phyloP scores from a whole-genome alignment of 2,329 filamentous ascomycete species.

The Paecilomyces sp. region DNA sequence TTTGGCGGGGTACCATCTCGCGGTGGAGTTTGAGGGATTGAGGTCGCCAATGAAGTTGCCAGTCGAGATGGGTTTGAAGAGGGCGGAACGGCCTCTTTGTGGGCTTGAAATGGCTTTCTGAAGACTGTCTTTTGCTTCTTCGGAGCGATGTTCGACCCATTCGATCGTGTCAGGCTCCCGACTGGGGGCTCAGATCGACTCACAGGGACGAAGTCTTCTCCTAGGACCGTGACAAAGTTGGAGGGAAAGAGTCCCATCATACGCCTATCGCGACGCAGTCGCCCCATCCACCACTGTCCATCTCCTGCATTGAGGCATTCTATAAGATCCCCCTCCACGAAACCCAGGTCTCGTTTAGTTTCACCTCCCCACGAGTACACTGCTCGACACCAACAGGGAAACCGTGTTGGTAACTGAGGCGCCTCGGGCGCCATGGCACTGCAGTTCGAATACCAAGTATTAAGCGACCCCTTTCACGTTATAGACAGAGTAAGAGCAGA shows the following conservation, averaged over 20 bases:
- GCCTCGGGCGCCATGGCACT: slow-evolving; percentile 38
- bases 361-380: slow-evolving; percentile 93
- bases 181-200: slow-evolving; percentile 46
- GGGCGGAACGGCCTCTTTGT: slow-evolving; percentile 42
- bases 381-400: slow-evolving; percentile 86
- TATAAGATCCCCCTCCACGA: slow-evolving; percentile 95
- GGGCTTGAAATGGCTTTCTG: slow-evolving; percentile 59
- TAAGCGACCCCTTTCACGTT: background rate
- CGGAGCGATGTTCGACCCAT: slow-evolving; percentile 42
- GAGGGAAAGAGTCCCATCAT: slow-evolving; percentile 92
- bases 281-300: slow-evolving; percentile 97
- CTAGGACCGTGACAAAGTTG: slow-evolving; percentile 91
- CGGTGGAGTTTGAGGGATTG: slow-evolving; percentile 28
- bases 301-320: slow-evolving; percentile 97
- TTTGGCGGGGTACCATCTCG: slow-evolving; percentile 25
- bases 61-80: slow-evolving; percentile 24
- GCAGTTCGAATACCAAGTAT: background rate
- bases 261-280: slow-evolving; percentile 79
- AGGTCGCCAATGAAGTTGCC: slow-evolving; percentile 29
- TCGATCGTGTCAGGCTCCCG: slow-evolving; percentile 40
- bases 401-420: slow-evolving; percentile 60
- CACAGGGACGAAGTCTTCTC: slow-evolving; percentile 71
- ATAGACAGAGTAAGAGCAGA: slow-evolving; percentile 2
- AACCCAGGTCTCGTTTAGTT: slow-evolving; percentile 90
- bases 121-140: slow-evolving; percentile 55